Percentiles rank a stretch among this genome's conserved stretches.
Conservation (phyloP, 2,329 filamentous ascomycete species). For the Penicillium palitans region DNA sequence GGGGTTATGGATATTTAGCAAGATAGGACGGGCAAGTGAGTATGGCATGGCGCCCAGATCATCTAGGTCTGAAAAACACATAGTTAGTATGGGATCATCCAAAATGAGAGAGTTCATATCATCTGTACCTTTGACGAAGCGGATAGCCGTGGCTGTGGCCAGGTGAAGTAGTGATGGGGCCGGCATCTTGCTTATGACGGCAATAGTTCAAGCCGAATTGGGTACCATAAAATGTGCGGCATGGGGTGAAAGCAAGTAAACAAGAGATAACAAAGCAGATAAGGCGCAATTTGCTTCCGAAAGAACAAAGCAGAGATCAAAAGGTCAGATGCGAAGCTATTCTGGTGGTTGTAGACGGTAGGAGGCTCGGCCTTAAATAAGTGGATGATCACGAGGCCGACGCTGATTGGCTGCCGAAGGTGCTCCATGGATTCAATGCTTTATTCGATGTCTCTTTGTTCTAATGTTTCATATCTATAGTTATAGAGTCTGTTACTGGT, state of each 20-base stretch:
- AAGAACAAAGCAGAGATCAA: background rate
- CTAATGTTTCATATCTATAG: background rate
- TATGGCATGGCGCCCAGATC: constrained; percentile 74
- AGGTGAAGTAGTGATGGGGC: constrained; percentile 39
- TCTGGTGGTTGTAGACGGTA: background rate
- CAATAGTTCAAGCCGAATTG: constrained; percentile 8
- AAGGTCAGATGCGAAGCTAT: background rate
- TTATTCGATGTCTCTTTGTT: background rate
- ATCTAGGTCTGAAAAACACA: constrained; percentile 52
- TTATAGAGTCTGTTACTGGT: background rate
- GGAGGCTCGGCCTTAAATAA: constrained; percentile 3
- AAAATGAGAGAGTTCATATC: background rate
- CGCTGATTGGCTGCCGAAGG: background rate
- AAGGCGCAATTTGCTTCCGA: background rate
- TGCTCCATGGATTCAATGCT: background rate
- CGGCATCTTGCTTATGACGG: constrained; percentile 31
- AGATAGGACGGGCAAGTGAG: constrained; percentile 64
- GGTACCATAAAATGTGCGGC: constrained; percentile 1
- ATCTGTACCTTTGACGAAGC: constrained; percentile 37
- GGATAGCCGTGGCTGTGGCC: constrained; percentile 38
- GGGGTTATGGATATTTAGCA: constrained; percentile 70
- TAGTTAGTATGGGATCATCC: background rate
- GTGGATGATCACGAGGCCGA: background rate
- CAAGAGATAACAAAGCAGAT: background rate
- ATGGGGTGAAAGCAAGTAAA: constrained; percentile 19